A percentile compares a stretch with the other conserved stretches of the same genome.
Evolutionary conservation across 306 rosid species (phyloP).

Genomic region (Sphenostylis stenocarpa): DNA sequence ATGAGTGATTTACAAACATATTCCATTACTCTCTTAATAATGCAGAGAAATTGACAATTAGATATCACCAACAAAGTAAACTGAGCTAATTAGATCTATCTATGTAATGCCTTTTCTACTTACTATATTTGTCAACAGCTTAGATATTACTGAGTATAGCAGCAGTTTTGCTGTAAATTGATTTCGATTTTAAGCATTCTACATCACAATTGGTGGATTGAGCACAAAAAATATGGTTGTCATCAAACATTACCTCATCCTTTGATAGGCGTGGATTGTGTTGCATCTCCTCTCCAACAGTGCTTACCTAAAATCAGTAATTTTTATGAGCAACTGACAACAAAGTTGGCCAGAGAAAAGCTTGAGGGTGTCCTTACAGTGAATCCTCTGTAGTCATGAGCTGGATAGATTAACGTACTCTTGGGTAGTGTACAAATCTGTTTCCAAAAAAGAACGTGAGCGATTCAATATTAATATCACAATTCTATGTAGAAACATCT

Average conservation of each 20-base stretch:
- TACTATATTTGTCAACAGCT: neutral
- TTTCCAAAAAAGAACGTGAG: conserved; percentile 26
- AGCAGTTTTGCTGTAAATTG: neutral
- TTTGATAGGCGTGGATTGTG: conserved; percentile 80
- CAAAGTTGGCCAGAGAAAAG: conserved; percentile 8
- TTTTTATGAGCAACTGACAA: conserved; percentile 35
- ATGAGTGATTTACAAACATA: neutral
- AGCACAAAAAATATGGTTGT: conserved; percentile 9
- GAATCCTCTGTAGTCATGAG: conserved; percentile 96
- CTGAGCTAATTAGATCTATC: neutral
- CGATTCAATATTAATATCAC: neutral
- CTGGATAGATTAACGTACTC: conserved; percentile 78
- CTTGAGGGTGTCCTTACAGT: conserved; percentile 47
- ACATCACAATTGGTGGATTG: neutral
- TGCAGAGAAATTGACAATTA: neutral
- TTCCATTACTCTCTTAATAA: neutral
- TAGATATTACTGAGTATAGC: neutral
- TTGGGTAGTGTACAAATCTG: conserved; percentile 84
- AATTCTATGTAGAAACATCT: too few relatives aligned
- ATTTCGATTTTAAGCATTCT: neutral
- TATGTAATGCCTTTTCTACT: neutral
- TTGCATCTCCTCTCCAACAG: conserved; percentile 79
- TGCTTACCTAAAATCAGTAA: conserved; percentile 65
- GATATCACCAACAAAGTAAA: neutral
- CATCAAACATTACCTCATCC: conserved; percentile 60